Conservation (phyloP, 129 eudicot species). For the Heracleum sosnowskyi region DNA sequence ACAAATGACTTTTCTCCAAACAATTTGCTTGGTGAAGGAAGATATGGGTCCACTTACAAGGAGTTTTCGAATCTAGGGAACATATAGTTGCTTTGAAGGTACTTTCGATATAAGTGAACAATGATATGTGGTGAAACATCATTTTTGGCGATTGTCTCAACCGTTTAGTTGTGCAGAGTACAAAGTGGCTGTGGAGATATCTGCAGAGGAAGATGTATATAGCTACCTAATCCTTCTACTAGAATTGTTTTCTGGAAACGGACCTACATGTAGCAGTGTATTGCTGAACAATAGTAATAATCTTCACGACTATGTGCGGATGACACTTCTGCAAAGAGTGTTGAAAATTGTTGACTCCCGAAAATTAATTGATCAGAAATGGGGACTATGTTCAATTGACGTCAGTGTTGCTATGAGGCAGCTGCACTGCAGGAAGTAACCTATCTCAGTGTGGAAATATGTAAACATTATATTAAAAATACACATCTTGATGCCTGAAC, state of each 20-base stretch:
- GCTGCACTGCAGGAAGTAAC: background rate
- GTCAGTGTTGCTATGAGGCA: constrained; percentile 12
- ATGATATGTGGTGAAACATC: too few relatives aligned
- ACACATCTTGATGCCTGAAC: too few relatives aligned
- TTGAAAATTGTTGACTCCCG: constrained; percentile 17
- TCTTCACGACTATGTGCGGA: constrained; percentile 14
- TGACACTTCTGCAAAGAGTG: constrained; percentile 14
- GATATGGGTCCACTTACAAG: background rate
- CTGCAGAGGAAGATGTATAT: too few relatives aligned
- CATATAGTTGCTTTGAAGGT: constrained; percentile 1
- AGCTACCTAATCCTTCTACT: too few relatives aligned
- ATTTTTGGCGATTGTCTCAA: background rate
- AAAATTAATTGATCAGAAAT: background rate
- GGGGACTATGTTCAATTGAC: constrained; percentile 24
- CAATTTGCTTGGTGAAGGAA: background rate
- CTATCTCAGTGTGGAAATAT: background rate
- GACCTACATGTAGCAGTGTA: too few relatives aligned
- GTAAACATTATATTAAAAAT: too few relatives aligned
- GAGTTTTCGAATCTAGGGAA: background rate
- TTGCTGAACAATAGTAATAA: background rate
- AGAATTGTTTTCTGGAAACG: too few relatives aligned
- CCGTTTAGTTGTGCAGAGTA: constrained; percentile 21
- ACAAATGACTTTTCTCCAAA: background rate
- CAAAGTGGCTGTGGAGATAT: constrained; percentile 17
- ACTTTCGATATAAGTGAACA: background rate